Conservation (phyloP, 2,329 filamentous ascomycete species). For the Penicillium sp. region DNA sequence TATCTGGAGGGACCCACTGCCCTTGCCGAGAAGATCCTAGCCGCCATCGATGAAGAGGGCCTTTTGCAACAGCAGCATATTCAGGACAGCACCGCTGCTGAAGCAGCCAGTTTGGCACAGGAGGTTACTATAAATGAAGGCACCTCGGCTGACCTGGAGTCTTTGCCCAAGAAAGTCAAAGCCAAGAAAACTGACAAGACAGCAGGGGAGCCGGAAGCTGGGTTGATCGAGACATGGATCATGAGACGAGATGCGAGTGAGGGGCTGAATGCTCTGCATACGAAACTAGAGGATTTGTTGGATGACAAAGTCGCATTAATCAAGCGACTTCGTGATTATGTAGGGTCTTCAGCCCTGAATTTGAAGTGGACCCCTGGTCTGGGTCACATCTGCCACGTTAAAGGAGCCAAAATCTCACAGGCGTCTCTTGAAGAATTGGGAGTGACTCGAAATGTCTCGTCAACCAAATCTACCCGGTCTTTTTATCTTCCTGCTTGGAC, state of each 20-base stretch:
- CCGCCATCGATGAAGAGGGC: constrained; percentile 89
- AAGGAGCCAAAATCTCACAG: constrained; percentile 67
- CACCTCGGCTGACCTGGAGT: constrained; percentile 54
- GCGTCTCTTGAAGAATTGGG: constrained; percentile 42
- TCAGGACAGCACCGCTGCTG: constrained; percentile 68
- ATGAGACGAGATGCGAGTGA: constrained; percentile 67
- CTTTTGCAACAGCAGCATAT: constrained; percentile 76
- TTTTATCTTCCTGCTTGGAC: constrained; percentile 87
- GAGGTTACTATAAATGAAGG: constrained; percentile 68
- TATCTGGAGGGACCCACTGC: constrained; percentile 63
- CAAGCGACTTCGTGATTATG: constrained; percentile 59
- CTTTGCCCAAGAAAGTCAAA: constrained; percentile 54
- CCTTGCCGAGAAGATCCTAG: constrained; percentile 69
- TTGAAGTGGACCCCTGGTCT: constrained; percentile 84
- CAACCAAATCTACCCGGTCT: constrained; percentile 79
- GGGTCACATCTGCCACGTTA: constrained; percentile 88
- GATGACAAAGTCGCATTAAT: constrained; percentile 62
- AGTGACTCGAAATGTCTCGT: constrained; percentile 62
- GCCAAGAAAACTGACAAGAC: constrained; percentile 28
- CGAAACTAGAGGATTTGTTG: constrained; percentile 60
- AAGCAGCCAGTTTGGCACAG: constrained; percentile 72
- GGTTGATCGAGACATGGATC: constrained; percentile 58
- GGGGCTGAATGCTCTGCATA: constrained; percentile 66
- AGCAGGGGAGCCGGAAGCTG: constrained; percentile 36
- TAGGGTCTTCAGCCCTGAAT: constrained; percentile 65